These are phyloP conservation scores for Dryadomyces quercivorus DNA, from an alignment of 2,329 filamentous ascomycete genomes.

Conservation along the genomic window DNA sequence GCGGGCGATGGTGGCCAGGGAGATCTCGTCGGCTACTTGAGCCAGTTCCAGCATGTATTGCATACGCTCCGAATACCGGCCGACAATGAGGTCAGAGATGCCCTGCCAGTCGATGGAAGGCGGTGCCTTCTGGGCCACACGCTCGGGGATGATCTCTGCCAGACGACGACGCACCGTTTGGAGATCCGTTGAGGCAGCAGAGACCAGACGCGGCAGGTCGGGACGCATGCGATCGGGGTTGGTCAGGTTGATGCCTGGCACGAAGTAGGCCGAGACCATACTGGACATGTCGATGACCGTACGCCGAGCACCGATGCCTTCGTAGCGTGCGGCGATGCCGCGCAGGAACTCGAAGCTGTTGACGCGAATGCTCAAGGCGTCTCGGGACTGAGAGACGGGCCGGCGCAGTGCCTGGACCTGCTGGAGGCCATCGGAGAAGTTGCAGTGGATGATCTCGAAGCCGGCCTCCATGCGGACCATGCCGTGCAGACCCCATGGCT, in stretches of 20 bases:
- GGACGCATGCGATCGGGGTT: neutral
- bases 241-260: constrained; percentile 2
- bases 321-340: neutral
- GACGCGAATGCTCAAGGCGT: neutral
- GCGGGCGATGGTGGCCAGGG: neutral
- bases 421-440: constrained; percentile 5
- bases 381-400: neutral
- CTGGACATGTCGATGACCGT: constrained; percentile 3
- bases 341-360: neutral
- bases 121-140: neutral
- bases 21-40: neutral
- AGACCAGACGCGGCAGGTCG: neutral
- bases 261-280: constrained; percentile 6
- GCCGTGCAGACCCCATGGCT: constrained; percentile 2
- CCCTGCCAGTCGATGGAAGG: constrained; percentile 2
- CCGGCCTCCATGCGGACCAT: constrained; percentile 7
- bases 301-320: constrained; percentile 1
- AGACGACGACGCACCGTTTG: neutral
- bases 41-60: neutral
- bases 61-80: neutral
- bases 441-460: constrained; percentile 6
- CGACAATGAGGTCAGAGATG: constrained; percentile 3
- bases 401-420: constrained; percentile 2
- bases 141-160: neutral
- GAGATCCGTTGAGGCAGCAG: neutral